phyloP scores from a whole-genome alignment of 306 rosid species.

The Fagus crenata region DNA sequence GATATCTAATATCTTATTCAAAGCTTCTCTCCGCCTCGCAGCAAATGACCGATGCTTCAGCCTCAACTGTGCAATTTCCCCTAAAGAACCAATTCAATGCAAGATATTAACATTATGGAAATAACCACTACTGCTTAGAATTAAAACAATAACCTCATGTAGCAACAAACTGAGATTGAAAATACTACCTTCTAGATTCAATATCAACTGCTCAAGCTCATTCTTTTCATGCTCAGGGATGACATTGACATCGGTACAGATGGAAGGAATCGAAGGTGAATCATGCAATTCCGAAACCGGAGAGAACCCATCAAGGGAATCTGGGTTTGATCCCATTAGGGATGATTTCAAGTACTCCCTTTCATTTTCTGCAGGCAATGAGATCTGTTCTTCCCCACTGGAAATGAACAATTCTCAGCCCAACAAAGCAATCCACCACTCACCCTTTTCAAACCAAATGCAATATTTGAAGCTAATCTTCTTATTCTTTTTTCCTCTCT shows the following conservation, averaged over 20 bases:
- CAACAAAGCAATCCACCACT: slow-evolving; percentile 22
- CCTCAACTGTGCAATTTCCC: slow-evolving; percentile 67
- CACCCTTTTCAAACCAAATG: slow-evolving; percentile 9
- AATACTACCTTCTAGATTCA: slow-evolving; percentile 61
- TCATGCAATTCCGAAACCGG: slow-evolving; percentile 25
- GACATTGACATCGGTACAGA: slow-evolving; percentile 72
- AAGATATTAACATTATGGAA: slow-evolving; percentile 13
- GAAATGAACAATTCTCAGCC: slow-evolving; percentile 50
- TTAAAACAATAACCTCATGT: slow-evolving; percentile 4
- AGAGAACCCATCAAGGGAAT: slow-evolving; percentile 48
- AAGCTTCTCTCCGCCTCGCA: slow-evolving; percentile 65
- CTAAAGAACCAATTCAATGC: slow-evolving; percentile 45
- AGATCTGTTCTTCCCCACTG: slow-evolving; percentile 51
- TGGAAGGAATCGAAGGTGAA: slow-evolving; percentile 46
- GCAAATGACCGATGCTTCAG: slow-evolving; percentile 44
- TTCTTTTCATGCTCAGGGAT: slow-evolving; percentile 69
- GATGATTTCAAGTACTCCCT: slow-evolving; percentile 44
- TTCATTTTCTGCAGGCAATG: slow-evolving; percentile 40
- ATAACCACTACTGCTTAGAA: slow-evolving; percentile 3
- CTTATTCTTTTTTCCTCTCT: neutral
- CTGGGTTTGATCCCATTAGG: slow-evolving; percentile 50
- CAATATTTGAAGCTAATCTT: neutral
- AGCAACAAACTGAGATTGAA: neutral
- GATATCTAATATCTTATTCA: slow-evolving; percentile 83
- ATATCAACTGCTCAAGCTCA: slow-evolving; percentile 52